Percentiles rank a stretch among this genome's conserved stretches.
phyloP scores from a whole-genome alignment of 805 yeast genomes.

The Candida boidinii region DNA sequence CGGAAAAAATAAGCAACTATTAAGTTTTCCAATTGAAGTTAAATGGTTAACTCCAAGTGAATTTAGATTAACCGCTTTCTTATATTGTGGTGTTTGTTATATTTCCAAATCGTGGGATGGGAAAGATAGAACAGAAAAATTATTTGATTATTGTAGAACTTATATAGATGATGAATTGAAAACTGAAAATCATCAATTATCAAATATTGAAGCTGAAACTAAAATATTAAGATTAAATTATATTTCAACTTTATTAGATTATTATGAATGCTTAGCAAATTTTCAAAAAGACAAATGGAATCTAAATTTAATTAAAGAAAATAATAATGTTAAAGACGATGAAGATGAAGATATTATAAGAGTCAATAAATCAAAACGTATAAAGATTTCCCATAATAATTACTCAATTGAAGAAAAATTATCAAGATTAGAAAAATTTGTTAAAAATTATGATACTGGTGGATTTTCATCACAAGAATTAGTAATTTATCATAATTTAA shows the following conservation, averaged over 20 bases:
- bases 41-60: constrained; percentile 36
- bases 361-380: not conserved
- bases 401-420: not conserved
- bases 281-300: constrained; percentile 23
- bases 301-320: too few species aligned
- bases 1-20: not conserved
- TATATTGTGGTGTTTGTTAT: constrained; percentile 32
- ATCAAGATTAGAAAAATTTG: constrained; percentile 18
- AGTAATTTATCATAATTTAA: constrained; percentile 24
- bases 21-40: constrained; percentile 18
- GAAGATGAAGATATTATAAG: not conserved
- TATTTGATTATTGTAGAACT: constrained; percentile 28
- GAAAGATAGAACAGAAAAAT: constrained; percentile 24
- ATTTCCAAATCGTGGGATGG: constrained; percentile 28
- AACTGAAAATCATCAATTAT: constrained; percentile 3
- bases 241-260: constrained; percentile 21
- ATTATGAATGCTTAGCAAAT: constrained; percentile 29
- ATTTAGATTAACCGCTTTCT: constrained; percentile 31
- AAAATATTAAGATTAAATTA: constrained; percentile 22
- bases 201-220: constrained; percentile 16
- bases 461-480: constrained; percentile 31
- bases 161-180: constrained; percentile 23
- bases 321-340: constrained; percentile 3
- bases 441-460: constrained; percentile 27
- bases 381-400: too few species aligned